phyloP scores from a whole-genome alignment of 805 yeast species.

The Clavispora vitiphila region DNA sequence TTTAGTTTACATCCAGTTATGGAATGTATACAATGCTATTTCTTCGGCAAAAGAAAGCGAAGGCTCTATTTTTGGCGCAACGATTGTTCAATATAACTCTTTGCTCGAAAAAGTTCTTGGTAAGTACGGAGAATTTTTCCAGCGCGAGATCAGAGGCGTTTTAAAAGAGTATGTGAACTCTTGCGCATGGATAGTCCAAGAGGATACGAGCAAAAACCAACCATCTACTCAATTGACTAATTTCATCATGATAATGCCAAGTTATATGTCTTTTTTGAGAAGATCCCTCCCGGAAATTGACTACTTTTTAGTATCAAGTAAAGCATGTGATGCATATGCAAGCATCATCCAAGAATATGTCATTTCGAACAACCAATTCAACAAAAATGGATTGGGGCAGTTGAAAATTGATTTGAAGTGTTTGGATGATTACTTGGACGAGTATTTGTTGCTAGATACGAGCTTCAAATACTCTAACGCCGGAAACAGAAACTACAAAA shows the following conservation, averaged over 20 bases:
- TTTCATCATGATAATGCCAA: slow-evolving; percentile 22
- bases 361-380: slow-evolving; percentile 35
- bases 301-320: slow-evolving; percentile 25
- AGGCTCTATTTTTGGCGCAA: slow-evolving; percentile 26
- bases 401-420: slow-evolving; percentile 26
- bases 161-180: slow-evolving; percentile 35
- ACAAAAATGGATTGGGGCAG: slow-evolving; percentile 27
- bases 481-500: slow-evolving; percentile 19
- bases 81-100: slow-evolving; percentile 19
- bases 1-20: slow-evolving; percentile 35
- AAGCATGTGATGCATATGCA: slow-evolving; percentile 23
- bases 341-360: slow-evolving; percentile 31
- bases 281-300: slow-evolving; percentile 24
- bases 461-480: slow-evolving; percentile 16
- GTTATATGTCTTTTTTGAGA: slow-evolving; percentile 20
- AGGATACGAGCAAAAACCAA: slow-evolving; percentile 2
- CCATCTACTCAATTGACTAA: slow-evolving; percentile 20
- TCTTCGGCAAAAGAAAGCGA: slow-evolving; percentile 14
- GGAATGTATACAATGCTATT: slow-evolving; percentile 27
- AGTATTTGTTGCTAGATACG: slow-evolving; percentile 15
- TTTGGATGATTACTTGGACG: slow-evolving; percentile 14
- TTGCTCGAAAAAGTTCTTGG: slow-evolving; percentile 16
- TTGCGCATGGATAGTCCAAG: slow-evolving; percentile 27
- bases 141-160: slow-evolving; percentile 25
- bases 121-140: slow-evolving; percentile 28